phyloP scores from a whole-genome alignment of 78 protist genomes.

The Parvularia atlantis region DNA sequence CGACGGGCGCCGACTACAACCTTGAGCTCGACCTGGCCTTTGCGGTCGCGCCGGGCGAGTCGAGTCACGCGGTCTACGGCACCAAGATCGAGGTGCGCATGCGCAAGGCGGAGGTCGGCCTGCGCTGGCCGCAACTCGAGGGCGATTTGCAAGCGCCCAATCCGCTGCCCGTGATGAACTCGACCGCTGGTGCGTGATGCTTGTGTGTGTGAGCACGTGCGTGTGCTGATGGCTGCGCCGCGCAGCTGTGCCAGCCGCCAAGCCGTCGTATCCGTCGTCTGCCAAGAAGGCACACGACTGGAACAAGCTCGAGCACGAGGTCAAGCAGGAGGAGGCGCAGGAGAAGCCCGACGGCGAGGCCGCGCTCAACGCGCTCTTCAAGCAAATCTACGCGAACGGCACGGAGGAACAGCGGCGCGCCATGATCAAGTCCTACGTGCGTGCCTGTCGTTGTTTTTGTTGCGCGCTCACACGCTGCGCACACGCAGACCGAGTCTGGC shows the following conservation, averaged over 20 bases:
- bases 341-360: constrained; percentile 53
- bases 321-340: constrained; percentile 27
- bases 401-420: constrained; percentile 42
- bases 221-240: too few relatives aligned
- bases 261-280: constrained; percentile 15
- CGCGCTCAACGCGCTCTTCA: constrained; percentile 49
- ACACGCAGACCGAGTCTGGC: too few relatives aligned
- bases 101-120: background rate
- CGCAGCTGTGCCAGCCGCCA: background rate
- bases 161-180: background rate
- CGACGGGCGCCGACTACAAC: background rate
- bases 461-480: too few relatives aligned
- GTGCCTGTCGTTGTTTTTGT: too few relatives aligned
- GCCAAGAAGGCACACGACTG: constrained; percentile 32
- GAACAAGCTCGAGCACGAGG: constrained; percentile 25
- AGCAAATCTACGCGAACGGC: constrained; percentile 38
- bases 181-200: background rate
- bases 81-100: constrained; percentile 34
- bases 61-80: background rate
- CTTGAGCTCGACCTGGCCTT: background rate
- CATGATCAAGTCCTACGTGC: constrained; percentile 64
- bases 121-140: constrained; percentile 31
- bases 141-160: background rate
- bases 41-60: background rate
- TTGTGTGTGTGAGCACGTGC: background rate